Evolutionary conservation across 2,329 filamentous ascomycete species (phyloP), one percentile per base, ranked within the genome.

Genomic region (Xylaria sp.): DNA sequence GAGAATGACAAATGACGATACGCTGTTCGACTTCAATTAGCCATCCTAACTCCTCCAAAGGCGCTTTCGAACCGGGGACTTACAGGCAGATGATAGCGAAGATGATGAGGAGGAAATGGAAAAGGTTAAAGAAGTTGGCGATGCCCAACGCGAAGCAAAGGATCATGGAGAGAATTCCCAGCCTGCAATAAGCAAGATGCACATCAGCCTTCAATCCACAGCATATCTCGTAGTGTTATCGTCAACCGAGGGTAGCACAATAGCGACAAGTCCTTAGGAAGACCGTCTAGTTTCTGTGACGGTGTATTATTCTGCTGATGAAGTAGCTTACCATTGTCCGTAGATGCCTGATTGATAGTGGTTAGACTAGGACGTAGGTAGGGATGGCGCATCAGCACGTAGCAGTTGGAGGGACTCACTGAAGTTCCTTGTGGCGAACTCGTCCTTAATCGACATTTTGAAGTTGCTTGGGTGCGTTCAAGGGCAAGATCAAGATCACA

Each of bases 361-460:
- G 60, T 84, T 76, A 85, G 81, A 74, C 57, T 60, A 71, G 69
- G 58, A 68, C 70, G 62, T 42, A 35, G 54, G 42, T 57, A 53
- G 47, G 32, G 3, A 57, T 48, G 40, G 58, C 63, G 59, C 25
- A 63, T 44, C 60, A 68, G 57, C 57, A 37, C 25, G 63, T 65
- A 47, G 60, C 51, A 44, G 23, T 35, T 44, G n/a, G 58, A 37
- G 68, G 32, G 65, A 83, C 90, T 77, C 85, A 92, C 90, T 92
- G 82, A 92, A 92, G 83, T 92, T 92, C 77, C 90, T 85, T 69
- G 90, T 91, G 79, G 86, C 86, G 79, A 92, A 91, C 81, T 92
- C 90, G 78, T 92, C 90, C 81, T 87, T 87, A 83, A 92, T 85
- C 79, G 89, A 87, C 90, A 92, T 92, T 72, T 83, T 90, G 85